These are phyloP conservation scores for Neonectria faginata DNA, from an alignment of 2,329 filamentous ascomycete genomes.

Conservation along the genomic window DNA sequence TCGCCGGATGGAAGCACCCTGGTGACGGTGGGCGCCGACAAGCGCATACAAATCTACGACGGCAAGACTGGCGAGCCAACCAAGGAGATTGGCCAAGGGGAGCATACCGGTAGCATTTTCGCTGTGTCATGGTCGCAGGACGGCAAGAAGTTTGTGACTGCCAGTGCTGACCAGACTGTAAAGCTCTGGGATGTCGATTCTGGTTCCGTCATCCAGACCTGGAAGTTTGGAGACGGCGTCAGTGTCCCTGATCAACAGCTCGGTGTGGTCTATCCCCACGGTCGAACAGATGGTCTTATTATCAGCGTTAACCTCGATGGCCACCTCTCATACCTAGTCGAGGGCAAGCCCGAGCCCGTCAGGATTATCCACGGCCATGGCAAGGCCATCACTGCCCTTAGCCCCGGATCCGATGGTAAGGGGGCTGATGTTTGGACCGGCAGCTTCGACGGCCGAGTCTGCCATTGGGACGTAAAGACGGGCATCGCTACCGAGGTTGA, in stretches of 20 bases:
- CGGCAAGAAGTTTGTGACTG: constrained; percentile 87
- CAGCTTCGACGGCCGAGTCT: constrained; percentile 90
- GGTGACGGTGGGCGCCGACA: constrained; percentile 92
- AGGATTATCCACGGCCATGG: constrained; percentile 87
- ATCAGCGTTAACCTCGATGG: constrained; percentile 91
- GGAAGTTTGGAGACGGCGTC: constrained; percentile 84
- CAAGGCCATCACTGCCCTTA: constrained; percentile 86
- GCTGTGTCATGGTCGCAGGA: constrained; percentile 90
- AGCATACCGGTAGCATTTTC: constrained; percentile 93
- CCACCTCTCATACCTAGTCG: constrained; percentile 87
- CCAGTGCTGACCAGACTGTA: constrained; percentile 93
- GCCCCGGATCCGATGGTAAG: constrained; percentile 59
- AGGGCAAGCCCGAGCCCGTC: constrained; percentile 76
- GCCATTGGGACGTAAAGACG: constrained; percentile 81
- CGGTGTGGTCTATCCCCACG: constrained; percentile 89
- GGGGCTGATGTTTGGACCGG: constrained; percentile 83
- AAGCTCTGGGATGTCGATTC: constrained; percentile 92
- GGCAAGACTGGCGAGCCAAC: constrained; percentile 92
- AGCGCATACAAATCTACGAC: constrained; percentile 93
- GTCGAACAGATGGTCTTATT: constrained; percentile 84
- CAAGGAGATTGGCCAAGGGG: constrained; percentile 81
- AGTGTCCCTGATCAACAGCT: constrained; percentile 90
- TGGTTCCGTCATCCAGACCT: constrained; percentile 81
- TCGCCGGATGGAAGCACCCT: constrained; percentile 86
- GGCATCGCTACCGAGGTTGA: constrained; percentile 79